Evolutionary conservation across 305 asterid genomes (phyloP).

Genomic region (Caryopteris hybrid): DNA sequence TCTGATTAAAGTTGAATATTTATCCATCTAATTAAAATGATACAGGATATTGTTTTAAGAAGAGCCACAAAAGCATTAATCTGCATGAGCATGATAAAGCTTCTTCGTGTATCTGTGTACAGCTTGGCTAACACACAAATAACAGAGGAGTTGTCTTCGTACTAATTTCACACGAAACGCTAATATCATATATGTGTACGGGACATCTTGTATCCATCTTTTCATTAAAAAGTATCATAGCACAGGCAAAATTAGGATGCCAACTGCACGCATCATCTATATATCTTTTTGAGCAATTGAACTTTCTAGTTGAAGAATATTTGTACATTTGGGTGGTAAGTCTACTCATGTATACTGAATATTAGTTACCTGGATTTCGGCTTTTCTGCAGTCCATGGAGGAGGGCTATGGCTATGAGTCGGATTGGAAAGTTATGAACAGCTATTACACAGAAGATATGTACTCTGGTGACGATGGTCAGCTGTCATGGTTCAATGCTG

Average conservation of each 20-base stretch:
- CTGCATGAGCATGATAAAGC: too few relatives aligned
- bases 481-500: slow-evolving; percentile 70
- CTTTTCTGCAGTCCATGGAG: slow-evolving; percentile 41
- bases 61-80: too few relatives aligned
- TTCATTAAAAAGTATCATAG: neutral
- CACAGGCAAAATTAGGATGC: neutral
- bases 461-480: slow-evolving; percentile 65
- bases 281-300: neutral
- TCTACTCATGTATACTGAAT: neutral
- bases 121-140: too few relatives aligned
- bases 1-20: neutral
- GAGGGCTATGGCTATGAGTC: slow-evolving; percentile 39
- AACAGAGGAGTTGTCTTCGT: too few relatives aligned
- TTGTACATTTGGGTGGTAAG: neutral
- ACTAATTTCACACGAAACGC: too few relatives aligned
- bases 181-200: too few relatives aligned
- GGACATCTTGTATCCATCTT: too few relatives aligned
- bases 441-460: slow-evolving; percentile 50
- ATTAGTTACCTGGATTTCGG: neutral
- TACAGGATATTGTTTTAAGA: too few relatives aligned
- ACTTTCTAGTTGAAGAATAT: neutral
- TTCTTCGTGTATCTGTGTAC: too few relatives aligned
- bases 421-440: slow-evolving; percentile 39
- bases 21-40: too few relatives aligned
- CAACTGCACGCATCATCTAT: neutral